Evolutionary conservation across 1,284 basidiomycete genomes (phyloP).

Genomic region (Volvariella volvacea): DNA sequence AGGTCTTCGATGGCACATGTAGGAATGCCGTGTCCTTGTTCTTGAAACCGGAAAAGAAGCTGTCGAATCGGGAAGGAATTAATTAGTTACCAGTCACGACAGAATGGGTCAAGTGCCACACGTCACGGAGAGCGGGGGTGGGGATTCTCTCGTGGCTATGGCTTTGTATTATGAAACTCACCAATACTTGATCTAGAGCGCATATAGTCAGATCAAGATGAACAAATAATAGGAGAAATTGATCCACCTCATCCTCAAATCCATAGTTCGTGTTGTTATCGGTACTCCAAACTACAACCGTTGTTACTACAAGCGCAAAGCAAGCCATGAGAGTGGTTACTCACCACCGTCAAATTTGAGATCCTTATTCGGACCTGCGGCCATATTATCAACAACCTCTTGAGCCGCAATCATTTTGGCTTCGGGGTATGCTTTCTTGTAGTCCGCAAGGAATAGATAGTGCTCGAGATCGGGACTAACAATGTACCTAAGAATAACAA

Average conservation of each 20-base stretch:
- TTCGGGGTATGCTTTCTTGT: slow-evolving; percentile 68
- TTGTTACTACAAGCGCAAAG: background rate
- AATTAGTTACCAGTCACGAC: background rate
- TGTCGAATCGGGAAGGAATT: slow-evolving; percentile 19
- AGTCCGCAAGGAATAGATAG: slow-evolving; percentile 62
- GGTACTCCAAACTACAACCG: slow-evolving; percentile 51
- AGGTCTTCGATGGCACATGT: slow-evolving; percentile 70
- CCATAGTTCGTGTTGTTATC: slow-evolving; percentile 69
- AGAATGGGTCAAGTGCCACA: background rate
- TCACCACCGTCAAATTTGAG: slow-evolving; percentile 55
- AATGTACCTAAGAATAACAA: slow-evolving; percentile 46
- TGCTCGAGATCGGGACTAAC: slow-evolving; percentile 61
- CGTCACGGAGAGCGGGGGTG: too few relatives aligned
- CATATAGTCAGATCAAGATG: slow-evolving; percentile 7
- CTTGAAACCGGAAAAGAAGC: slow-evolving; percentile 76
- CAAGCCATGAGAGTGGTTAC: slow-evolving; percentile 13
- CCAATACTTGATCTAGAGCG: slow-evolving; percentile 51
- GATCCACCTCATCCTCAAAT: slow-evolving; percentile 72
- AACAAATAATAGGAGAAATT: slow-evolving; percentile 2
- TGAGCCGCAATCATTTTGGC: slow-evolving; percentile 71
- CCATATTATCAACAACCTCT: slow-evolving; percentile 38
- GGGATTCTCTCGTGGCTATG: background rate
- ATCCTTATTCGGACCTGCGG: slow-evolving; percentile 24
- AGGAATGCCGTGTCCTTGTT: slow-evolving; percentile 91
- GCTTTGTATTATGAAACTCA: slow-evolving; percentile 18